These are phyloP conservation scores for Glutinoglossum americanum DNA, from an alignment of 495 filamentous ascomycete genomes.

Conservation along the genomic window DNA sequence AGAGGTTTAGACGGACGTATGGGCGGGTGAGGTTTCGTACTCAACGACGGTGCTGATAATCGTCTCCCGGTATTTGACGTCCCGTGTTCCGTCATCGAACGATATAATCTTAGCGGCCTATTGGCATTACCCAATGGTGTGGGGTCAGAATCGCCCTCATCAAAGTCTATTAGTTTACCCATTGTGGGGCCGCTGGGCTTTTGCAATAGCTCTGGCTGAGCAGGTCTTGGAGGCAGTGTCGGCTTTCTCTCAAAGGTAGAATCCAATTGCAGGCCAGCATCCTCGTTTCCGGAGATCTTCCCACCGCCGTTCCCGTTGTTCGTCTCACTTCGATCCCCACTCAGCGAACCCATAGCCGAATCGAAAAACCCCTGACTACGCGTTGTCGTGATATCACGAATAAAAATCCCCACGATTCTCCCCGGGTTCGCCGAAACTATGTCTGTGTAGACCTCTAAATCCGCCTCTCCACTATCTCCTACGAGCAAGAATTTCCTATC, in stretches of 20 bases:
- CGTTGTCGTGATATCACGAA: conserved; percentile 78
- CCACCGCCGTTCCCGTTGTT: neutral
- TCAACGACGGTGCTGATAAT: neutral
- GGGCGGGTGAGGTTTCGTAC: neutral
- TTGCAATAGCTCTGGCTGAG: conserved; percentile 4
- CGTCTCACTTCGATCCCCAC: conserved; percentile 8
- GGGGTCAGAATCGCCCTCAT: conserved; percentile 21
- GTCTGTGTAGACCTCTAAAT: conserved; percentile 93
- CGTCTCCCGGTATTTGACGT: conserved; percentile 3
- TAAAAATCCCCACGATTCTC: conserved; percentile 67
- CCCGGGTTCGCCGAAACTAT: conserved; percentile 66
- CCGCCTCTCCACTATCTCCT: conserved; percentile 89
- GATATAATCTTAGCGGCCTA: conserved; percentile 13
- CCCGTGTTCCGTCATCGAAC: conserved; percentile 15
- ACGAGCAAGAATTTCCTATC: conserved; percentile 75
- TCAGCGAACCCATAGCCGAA: conserved; percentile 28
- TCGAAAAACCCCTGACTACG: conserved; percentile 55
- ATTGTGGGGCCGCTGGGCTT: conserved; percentile 19
- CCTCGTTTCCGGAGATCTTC: neutral
- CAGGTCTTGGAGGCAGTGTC: neutral
- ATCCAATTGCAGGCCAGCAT: neutral
- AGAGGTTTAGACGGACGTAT: neutral
- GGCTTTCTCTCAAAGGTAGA: neutral
- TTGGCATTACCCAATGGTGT: neutral
- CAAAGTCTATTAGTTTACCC: conserved; percentile 42